Percentiles rank a stretch among this genome's conserved stretches.
These are phyloP conservation scores for Magnolia kwangsiensis DNA, from an alignment of 164 flowering plant species.

Conservation along the genomic window DNA sequence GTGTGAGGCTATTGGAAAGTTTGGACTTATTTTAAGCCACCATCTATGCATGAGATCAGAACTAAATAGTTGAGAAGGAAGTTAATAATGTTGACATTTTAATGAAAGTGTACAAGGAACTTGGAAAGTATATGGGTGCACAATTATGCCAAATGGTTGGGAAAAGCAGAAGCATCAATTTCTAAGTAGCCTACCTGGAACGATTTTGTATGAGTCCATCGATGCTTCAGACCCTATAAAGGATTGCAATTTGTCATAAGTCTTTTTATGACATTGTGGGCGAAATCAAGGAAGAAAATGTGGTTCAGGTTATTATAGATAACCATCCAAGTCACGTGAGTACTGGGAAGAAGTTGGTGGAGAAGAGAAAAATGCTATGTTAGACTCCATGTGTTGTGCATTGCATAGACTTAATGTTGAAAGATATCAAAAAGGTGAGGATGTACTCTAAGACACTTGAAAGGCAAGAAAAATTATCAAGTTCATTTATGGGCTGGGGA, in stretches of 20 bases:
- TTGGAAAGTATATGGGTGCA: background rate
- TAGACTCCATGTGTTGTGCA: slow-evolving; percentile 16
- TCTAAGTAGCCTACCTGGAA: background rate
- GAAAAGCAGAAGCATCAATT: background rate
- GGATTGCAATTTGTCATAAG: background rate
- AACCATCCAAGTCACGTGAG: background rate
- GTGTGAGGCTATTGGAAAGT: background rate
- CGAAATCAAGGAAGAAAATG: background rate
- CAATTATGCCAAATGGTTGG: background rate
- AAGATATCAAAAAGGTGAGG: background rate
- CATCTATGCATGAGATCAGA: background rate
- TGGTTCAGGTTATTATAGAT: background rate
- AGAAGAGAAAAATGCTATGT: background rate
- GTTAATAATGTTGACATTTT: background rate
- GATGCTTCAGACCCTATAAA: background rate
- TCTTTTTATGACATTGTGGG: background rate
- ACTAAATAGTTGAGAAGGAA: background rate
- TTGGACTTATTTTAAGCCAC: background rate
- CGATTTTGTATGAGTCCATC: background rate
- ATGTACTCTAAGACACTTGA: background rate
- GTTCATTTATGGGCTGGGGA: slow-evolving; percentile 4
- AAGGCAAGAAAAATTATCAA: background rate
- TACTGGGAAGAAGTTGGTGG: background rate
- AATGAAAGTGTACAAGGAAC: background rate
- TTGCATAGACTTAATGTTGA: slow-evolving; percentile 4